phyloP scores from a whole-genome alignment of 352 stramenopile genomes.

The Globisporangium heterothallicum region DNA sequence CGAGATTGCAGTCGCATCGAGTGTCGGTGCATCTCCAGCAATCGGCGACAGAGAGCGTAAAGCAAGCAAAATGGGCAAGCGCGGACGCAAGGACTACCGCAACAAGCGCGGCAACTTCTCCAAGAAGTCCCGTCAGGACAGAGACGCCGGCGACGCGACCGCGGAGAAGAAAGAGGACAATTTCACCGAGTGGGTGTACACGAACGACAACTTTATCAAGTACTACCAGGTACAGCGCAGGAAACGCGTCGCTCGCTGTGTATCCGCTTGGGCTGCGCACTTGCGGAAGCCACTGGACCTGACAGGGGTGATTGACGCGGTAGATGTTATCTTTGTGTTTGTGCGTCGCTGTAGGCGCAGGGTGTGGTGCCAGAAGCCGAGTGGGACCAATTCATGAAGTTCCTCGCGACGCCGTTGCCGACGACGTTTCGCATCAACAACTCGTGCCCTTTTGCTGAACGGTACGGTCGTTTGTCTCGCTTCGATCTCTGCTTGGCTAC shows the following conservation, averaged over 20 bases:
- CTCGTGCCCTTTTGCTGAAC: slow-evolving; percentile 78
- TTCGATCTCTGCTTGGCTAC: background rate
- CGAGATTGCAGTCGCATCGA: too few species aligned
- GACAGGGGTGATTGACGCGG: too few species aligned
- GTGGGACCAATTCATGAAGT: slow-evolving; percentile 89
- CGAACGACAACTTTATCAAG: slow-evolving; percentile 78
- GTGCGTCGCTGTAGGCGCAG: slow-evolving; percentile 42
- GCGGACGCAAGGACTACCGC: slow-evolving; percentile 32
- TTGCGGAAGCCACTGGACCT: too few species aligned
- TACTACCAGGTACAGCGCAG: slow-evolving; percentile 82
- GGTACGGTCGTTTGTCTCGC: slow-evolving; percentile 30
- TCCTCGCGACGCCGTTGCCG: slow-evolving; percentile 83
- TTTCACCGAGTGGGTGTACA: slow-evolving; percentile 85
- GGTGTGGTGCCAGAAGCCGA: slow-evolving; percentile 74
- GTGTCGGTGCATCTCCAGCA: background rate
- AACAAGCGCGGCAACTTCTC: slow-evolving; percentile 33
- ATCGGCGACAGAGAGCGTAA: slow-evolving; percentile 4
- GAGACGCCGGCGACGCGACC: slow-evolving; percentile 21
- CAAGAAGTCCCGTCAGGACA: slow-evolving; percentile 15
- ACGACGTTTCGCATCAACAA: slow-evolving; percentile 93
- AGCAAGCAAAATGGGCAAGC: slow-evolving; percentile 35
- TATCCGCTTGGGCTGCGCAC: background rate
- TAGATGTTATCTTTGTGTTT: background rate
- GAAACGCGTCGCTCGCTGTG: background rate
- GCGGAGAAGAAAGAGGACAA: slow-evolving; percentile 67